Conservation (phyloP, 2,329 filamentous ascomycete species). For the Colletotrichum orchidophilum region DNA sequence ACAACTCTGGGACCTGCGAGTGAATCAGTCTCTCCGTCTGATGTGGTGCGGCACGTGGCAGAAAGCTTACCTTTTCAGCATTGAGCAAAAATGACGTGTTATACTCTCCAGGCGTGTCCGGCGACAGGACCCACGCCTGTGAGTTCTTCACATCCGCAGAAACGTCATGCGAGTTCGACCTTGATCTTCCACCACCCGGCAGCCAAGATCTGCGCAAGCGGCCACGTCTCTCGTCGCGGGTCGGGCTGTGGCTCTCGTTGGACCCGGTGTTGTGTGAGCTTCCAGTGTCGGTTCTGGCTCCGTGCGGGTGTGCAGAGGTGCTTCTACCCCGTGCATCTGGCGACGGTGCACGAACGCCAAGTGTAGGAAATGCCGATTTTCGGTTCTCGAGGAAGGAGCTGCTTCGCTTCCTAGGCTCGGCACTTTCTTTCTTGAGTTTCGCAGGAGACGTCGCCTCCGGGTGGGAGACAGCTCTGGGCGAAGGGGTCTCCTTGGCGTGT, state of each 20-base stretch:
- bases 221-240: slow-evolving; percentile 48
- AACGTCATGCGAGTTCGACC: slow-evolving; percentile 57
- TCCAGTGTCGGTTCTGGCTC: slow-evolving; percentile 34
- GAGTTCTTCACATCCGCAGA: slow-evolving; percentile 33
- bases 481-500: not conserved
- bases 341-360: slow-evolving; percentile 41
- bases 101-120: slow-evolving; percentile 64
- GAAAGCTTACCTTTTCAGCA: slow-evolving; percentile 62
- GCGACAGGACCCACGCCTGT: slow-evolving; percentile 65
- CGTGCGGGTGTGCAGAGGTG: slow-evolving; percentile 57
- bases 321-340: slow-evolving; percentile 55
- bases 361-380: slow-evolving; percentile 35
- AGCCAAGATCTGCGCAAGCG: slow-evolving; percentile 64
- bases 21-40: slow-evolving; percentile 19
- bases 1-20: slow-evolving; percentile 69
- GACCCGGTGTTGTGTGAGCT: slow-evolving; percentile 37
- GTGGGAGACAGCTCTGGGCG: slow-evolving; percentile 17
- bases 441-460: slow-evolving; percentile 5
- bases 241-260: slow-evolving; percentile 55
- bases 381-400: slow-evolving; percentile 43
- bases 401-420: slow-evolving; percentile 43
- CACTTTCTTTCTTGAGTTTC: slow-evolving; percentile 46
- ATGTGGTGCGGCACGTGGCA: slow-evolving; percentile 28
- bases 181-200: slow-evolving; percentile 56
- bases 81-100: slow-evolving; percentile 61